A percentile compares a stretch with the other conserved stretches of the same genome.
Evolutionary conservation across 345 rosid species (phyloP).

Genomic region (Dimocarpus longan): DNA sequence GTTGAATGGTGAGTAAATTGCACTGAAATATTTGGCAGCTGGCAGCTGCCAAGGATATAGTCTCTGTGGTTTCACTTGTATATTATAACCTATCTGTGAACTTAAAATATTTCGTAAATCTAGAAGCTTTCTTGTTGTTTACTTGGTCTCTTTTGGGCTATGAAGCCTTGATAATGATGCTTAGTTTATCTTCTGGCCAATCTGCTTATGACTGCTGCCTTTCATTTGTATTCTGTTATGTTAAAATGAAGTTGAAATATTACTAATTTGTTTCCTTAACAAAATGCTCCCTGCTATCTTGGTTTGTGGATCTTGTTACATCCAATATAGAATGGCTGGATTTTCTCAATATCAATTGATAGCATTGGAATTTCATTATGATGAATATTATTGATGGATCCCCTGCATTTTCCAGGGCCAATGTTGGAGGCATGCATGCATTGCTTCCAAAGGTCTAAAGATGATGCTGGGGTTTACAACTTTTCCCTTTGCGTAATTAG

Average conservation of each 20-base stretch:
- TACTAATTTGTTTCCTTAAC: neutral
- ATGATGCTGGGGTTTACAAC: constrained; percentile 36
- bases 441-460: constrained; percentile 49
- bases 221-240: neutral
- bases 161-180: neutral
- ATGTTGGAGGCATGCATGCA: constrained; percentile 39
- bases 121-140: constrained; percentile 3
- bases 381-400: constrained; percentile 38
- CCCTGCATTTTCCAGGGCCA: constrained; percentile 60
- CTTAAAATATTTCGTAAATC: neutral
- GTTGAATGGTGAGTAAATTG: constrained; percentile 9
- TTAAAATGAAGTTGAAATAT: neutral
- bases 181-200: neutral
- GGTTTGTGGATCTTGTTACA: constrained; percentile 4
- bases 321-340: constrained; percentile 11
- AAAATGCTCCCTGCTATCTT: neutral
- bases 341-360: constrained; percentile 14
- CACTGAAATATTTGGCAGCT: neutral
- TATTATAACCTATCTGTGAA: neutral
- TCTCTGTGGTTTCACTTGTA: constrained; percentile 12
- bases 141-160: constrained; percentile 1
- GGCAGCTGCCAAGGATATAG: neutral
- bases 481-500: constrained; percentile 26
- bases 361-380: constrained; percentile 19
- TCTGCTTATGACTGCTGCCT: neutral